These are phyloP conservation scores for Biancaea sappan DNA, from an alignment of 306 rosid species.

Conservation along the genomic window DNA sequence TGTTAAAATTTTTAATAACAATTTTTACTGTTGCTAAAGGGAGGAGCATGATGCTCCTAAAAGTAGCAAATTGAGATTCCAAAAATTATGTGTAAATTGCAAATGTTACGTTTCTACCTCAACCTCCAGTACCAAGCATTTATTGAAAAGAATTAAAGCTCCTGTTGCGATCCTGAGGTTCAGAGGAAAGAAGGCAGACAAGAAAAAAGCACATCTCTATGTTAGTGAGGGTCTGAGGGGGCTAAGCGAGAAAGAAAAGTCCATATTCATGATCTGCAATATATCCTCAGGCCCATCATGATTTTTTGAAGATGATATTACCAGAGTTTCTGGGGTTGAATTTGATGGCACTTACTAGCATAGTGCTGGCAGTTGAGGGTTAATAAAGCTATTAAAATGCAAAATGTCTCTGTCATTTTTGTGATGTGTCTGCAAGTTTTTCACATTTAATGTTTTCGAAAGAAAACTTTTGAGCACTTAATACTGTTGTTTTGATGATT, in stretches of 20 bases:
- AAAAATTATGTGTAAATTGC: neutral
- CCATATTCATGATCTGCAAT: neutral
- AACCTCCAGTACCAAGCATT: slow-evolving; percentile 14
- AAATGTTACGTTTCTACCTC: slow-evolving; percentile 1
- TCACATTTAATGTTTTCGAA: neutral
- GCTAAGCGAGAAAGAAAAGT: neutral
- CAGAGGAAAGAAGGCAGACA: neutral
- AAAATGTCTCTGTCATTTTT: neutral
- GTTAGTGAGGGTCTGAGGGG: neutral
- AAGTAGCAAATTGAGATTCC: too few species aligned
- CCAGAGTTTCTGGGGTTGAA: neutral
- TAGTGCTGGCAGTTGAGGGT: neutral
- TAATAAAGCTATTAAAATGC: neutral
- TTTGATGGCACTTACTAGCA: neutral
- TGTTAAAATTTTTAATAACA: too few species aligned
- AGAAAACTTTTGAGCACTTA: neutral
- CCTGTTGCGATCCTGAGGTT: slow-evolving; percentile 4
- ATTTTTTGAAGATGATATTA: neutral
- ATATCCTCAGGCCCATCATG: neutral
- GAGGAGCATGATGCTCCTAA: too few species aligned
- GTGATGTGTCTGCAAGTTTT: neutral
- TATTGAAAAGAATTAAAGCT: slow-evolving; percentile 6
- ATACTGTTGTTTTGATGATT: neutral
- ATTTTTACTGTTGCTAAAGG: too few species aligned
- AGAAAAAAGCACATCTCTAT: neutral